phyloP scores from a whole-genome alignment of 2,329 filamentous ascomycete genomes.

The Penicillium paneum region DNA sequence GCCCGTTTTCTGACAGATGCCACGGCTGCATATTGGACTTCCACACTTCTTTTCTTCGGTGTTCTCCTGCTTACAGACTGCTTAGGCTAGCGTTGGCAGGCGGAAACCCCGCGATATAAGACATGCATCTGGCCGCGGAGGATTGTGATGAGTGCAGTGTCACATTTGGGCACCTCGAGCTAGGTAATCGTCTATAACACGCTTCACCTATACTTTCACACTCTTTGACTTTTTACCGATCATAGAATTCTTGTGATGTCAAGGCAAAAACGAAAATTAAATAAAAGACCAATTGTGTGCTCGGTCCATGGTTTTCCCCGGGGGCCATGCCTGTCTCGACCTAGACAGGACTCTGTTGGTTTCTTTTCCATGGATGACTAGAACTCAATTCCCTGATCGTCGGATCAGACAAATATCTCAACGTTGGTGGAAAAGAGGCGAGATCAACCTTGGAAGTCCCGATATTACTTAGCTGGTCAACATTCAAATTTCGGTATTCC shows the following conservation, averaged over 20 bases:
- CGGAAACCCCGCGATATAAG: background rate
- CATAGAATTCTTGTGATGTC: background rate
- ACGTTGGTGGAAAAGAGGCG: background rate
- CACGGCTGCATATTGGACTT: conserved; percentile 9
- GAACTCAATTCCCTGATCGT: conserved; percentile 5
- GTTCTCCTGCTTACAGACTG: background rate
- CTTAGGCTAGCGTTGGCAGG: background rate
- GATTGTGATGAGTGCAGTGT: conserved; percentile 7
- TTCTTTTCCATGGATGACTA: background rate
- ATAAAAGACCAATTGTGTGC: background rate
- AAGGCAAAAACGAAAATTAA: background rate
- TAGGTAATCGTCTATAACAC: background rate
- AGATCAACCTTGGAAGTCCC: too few species aligned
- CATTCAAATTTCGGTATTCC: background rate
- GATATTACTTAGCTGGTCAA: background rate
- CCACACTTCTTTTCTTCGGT: background rate
- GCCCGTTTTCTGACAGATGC: conserved; percentile 5
- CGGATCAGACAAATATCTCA: background rate
- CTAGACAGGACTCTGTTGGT: conserved; percentile 1
- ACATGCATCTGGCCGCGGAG: background rate
- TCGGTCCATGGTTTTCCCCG: conserved; percentile 7
- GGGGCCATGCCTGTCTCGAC: conserved; percentile 15
- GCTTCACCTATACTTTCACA: background rate
- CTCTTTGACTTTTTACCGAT: background rate
- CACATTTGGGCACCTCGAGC: conserved; percentile 4